Evolutionary conservation across 805 yeast species (phyloP).

Genomic region (Suhomyces xylopsoci): DNA sequence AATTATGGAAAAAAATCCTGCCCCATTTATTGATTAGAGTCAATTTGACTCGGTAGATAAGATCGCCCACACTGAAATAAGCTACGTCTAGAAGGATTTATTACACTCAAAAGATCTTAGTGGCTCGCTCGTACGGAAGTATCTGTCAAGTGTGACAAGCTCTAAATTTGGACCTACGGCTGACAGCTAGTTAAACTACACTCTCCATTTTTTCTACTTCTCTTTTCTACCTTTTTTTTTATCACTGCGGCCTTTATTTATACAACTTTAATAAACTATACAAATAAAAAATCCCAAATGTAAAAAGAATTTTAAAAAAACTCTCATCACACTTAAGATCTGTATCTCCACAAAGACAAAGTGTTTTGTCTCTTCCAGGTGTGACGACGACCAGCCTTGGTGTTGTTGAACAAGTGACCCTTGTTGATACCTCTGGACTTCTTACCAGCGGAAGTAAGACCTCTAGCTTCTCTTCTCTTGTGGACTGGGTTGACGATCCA

Average conservation of each 20-base stretch:
- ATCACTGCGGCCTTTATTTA: background rate
- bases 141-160: background rate
- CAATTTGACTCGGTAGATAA: constrained; percentile 6
- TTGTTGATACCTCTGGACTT: constrained; percentile 99
- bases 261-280: background rate
- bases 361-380: constrained; percentile 99
- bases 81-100: background rate
- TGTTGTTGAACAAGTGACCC: constrained; percentile 99
- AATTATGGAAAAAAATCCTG: background rate
- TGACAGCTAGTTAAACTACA: background rate
- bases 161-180: background rate
- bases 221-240: background rate
- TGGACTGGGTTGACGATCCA: constrained; percentile 99
- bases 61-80: background rate
- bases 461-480: constrained; percentile 99
- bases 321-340: constrained; percentile 55
- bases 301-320: background rate
- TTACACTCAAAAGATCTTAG: background rate
- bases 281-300: background rate
- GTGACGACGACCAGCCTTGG: constrained; percentile 98
- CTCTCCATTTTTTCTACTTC: background rate
- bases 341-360: constrained; percentile 98
- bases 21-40: background rate
- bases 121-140: background rate
- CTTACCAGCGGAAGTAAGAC: constrained; percentile 97